Conservation (phyloP, 495 filamentous ascomycete species). For the Xylaria telfairii region DNA sequence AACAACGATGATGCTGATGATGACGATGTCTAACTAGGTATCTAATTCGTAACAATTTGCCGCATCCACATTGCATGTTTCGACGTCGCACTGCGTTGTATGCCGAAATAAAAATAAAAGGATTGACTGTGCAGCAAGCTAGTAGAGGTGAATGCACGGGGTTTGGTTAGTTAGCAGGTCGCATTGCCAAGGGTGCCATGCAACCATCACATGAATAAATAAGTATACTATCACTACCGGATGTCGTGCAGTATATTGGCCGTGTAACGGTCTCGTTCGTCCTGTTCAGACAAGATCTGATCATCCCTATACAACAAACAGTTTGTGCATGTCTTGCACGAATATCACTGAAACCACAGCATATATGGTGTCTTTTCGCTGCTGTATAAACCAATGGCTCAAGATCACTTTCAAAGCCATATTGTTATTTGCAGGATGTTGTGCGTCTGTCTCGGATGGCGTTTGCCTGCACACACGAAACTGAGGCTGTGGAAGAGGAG, state of each 20-base stretch:
- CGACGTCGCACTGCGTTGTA: constrained; percentile 23
- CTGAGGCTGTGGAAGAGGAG: not conserved
- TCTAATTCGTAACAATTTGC: not conserved
- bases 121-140: constrained; percentile 17
- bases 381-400: not conserved
- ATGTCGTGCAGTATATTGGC: constrained; percentile 27
- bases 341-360: not conserved
- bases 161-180: constrained; percentile 4
- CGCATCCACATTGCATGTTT: constrained; percentile 1
- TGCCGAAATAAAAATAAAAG: constrained; percentile 14
- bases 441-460: constrained; percentile 1
- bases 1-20: not conserved
- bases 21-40: not conserved
- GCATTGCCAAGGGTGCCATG: constrained; percentile 16
- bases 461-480: constrained; percentile 5
- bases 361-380: not conserved
- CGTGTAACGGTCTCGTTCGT: constrained; percentile 20
- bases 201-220: not conserved
- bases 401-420: not conserved
- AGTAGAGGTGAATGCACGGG: not conserved
- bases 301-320: not conserved
- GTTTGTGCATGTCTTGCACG: constrained; percentile 10
- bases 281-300: not conserved
- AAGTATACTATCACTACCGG: constrained; percentile 1
- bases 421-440: not conserved